Evolutionary conservation across 306 rosid species (phyloP), one percentile per base, ranked within the genome.

Genomic region (Potentilla sterilis): DNA sequence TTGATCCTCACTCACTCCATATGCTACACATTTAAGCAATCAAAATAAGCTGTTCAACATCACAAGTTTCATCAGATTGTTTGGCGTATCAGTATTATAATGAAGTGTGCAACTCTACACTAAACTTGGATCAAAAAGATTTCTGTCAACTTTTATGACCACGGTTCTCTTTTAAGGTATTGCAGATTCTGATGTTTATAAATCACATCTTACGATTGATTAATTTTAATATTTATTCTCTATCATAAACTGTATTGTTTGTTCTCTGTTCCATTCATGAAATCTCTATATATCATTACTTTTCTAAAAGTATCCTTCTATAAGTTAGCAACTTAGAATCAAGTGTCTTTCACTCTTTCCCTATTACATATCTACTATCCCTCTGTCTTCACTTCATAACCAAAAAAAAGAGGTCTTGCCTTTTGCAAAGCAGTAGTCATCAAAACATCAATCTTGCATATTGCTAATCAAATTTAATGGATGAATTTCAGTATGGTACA

Each of bases 401-500:
- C 32, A 57, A 57, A 15, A 22, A 57, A 24, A 22, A 21, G 11
- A 54, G 34, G 64, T 57, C 64, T 11, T 22, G 35, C 64, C 22
- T 57, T 57, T 21, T 57, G 35, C 15, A 57, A 22, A 7, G 32
- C 28, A n/a, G 34, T 4, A 9, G 11, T 57, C 11, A 22, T 57
- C 35, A 22, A 24, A 22, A 57, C 35, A 21, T 22, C 34, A 24
- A 22, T 4, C 3, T 16, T 15, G 21, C 62, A 5, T 24, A 55
- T n/a, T 52, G 11, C 32, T 38, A 38, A n/a, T 2, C 16, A 38
- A 38, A 4, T 21, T 21, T 42, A 51, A 59, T 14, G n/a, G 7
- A 55, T n/a, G 32, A 55, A n/a, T 24, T 28, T 41, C 14, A 73
- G 63, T 41, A n/a, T 8, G 54, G 77, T 57, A 73, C 28, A 40